Evolutionary conservation across 1,139 yeast genomes (phyloP), one percentile per base, ranked within the genome.

Genomic region (Wickerhamomyces sp.): DNA sequence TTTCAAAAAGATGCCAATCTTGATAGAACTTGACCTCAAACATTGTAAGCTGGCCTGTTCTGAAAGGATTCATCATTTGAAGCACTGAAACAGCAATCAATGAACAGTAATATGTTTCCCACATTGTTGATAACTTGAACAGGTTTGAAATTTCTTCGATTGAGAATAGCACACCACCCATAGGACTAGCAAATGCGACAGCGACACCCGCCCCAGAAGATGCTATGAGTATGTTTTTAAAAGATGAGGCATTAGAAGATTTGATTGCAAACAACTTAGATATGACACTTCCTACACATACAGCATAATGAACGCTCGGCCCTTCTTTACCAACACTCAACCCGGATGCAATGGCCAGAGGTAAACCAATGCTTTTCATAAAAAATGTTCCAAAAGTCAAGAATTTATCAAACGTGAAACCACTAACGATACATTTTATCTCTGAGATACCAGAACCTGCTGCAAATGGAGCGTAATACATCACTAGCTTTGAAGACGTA

Each of bases 381-480:
- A 77, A 52, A 24, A 92, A 66, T 0, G 97, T 89, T 59, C 75
- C 68, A 63, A 81, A 72, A 17, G 83, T 86, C 39, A 92, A 69
- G 53, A 90, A 94, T 5, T 87, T 89, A 27, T 78, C 75, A 70
- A 86, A 74, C 18, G 76, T 78, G 58, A 90, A 94, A 0, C 99
- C 99, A 0, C 95, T 83, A 2, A 92, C 89, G 48, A 94, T 89
- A 58, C 95, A 86, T 61, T 94, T 94, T 60, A 94, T 92, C 59
- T 94, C 99, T 5, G 97, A 84, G 36, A 94, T 94, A 0, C 98
- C 98, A 3, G 96, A 86, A 0, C 98, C 98, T 1, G 98, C 95
- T 1, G 98, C 98, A 42, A 81, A 73, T 0, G 96, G 96, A 1
- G 96, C 92, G 54, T 77, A 81, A 17, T 63, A 60, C 50, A 77